Conservation (phyloP, 2,329 filamentous ascomycete species). For the Venturia pyrina region DNA sequence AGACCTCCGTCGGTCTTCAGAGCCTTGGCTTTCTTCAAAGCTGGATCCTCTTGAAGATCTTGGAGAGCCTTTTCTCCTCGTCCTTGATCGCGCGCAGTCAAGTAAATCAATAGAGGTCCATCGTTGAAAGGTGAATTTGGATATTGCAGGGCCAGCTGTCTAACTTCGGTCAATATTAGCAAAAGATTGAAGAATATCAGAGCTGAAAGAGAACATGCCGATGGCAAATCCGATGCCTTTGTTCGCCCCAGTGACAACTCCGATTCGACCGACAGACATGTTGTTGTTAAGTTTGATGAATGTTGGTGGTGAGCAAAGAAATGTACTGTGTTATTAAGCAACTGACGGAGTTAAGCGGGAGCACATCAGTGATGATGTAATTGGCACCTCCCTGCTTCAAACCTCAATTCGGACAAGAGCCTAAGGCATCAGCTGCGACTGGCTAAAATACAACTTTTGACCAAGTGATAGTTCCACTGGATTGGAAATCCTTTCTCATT, state of each 20-base stretch:
- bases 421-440: no score
- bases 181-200: not conserved
- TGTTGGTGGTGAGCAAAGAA: not conserved
- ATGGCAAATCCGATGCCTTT: constrained; percentile 37
- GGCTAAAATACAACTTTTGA: no score
- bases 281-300: not conserved
- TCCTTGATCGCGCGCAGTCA: constrained; percentile 40
- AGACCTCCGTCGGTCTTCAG: constrained; percentile 31
- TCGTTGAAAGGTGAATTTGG: constrained; percentile 38
- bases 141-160: constrained; percentile 44
- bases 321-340: not conserved
- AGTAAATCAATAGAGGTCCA: constrained; percentile 42
- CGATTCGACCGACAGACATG: constrained; percentile 29
- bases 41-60: constrained; percentile 32
- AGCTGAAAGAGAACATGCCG: not conserved
- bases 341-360: not conserved
- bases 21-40: constrained; percentile 37
- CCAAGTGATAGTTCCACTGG: no score
- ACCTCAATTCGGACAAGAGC: no score
- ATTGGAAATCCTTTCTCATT: no score
- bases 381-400: no score
- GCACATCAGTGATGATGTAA: not conserved
- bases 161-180: constrained; percentile 26
- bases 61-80: constrained; percentile 39
- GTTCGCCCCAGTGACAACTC: constrained; percentile 45